A percentile compares a stretch with the other conserved stretches of the same genome.
Evolutionary conservation across 2,329 filamentous ascomycete species (phyloP).

Genomic region (Cryoendolithus antarcticus): DNA sequence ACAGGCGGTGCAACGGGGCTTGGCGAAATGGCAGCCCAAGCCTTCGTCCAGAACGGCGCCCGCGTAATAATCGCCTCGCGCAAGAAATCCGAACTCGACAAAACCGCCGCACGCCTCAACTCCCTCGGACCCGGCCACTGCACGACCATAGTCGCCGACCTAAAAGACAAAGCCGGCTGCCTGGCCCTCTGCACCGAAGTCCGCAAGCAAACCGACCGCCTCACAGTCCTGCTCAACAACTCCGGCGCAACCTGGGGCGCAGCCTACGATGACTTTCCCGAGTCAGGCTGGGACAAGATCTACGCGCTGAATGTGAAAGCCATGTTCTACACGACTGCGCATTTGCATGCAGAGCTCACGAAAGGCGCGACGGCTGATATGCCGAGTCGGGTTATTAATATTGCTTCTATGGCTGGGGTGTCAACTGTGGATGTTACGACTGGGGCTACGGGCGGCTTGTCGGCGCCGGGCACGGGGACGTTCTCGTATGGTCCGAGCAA

Average conservation of each 20-base stretch:
- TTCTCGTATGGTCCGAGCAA: constrained; percentile 38
- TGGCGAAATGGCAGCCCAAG: constrained; percentile 35
- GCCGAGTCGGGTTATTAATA: constrained; percentile 35
- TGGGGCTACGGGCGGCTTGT: constrained; percentile 36
- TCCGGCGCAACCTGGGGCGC: constrained; percentile 36
- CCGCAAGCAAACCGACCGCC: constrained; percentile 30
- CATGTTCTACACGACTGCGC: constrained; percentile 36
- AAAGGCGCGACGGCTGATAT: constrained; percentile 28
- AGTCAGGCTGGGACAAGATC: constrained; percentile 45
- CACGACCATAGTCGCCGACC: constrained; percentile 33
- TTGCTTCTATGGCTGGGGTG: constrained; percentile 33
- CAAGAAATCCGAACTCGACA: constrained; percentile 33
- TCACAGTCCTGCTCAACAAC: constrained; percentile 36
- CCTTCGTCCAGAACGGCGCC: constrained; percentile 33
- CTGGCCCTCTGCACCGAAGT: constrained; percentile 29
- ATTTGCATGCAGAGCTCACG: constrained; percentile 31
- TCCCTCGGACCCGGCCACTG: constrained; percentile 33
- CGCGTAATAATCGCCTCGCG: constrained; percentile 30
- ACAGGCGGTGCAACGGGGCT: constrained; percentile 36
- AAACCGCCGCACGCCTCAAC: constrained; percentile 29
- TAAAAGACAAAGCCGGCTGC: constrained; percentile 33
- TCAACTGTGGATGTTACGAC: constrained; percentile 35
- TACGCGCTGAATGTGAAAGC: constrained; percentile 22
- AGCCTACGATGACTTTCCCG: constrained; percentile 46
- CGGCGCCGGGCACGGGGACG: constrained; percentile 30